These are phyloP conservation scores for Ceratopteris richardii DNA, from an alignment of 75 land plant genomes.

Conservation along the genomic window DNA sequence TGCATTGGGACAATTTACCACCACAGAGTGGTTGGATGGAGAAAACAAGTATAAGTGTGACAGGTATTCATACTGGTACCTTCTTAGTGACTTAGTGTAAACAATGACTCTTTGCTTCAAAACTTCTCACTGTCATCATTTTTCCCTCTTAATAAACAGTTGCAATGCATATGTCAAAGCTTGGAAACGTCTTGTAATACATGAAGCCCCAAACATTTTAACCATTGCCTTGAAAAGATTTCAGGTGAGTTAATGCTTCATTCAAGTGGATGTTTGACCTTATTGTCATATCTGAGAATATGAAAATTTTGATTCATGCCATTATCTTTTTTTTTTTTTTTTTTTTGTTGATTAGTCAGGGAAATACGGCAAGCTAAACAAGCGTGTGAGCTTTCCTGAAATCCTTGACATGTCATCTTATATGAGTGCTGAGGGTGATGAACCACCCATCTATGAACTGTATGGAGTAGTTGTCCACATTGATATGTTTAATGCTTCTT, in stretches of 20 bases:
- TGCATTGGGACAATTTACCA: constrained; percentile 74
- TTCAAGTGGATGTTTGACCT: background rate
- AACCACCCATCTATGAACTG: constrained; percentile 50
- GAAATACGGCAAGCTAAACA: constrained; percentile 95
- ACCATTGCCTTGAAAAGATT: constrained; percentile 89
- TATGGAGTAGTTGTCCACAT: constrained; percentile 96
- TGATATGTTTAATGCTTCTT: constrained; percentile 93
- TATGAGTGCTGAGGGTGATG: constrained; percentile 52
- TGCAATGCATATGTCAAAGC: constrained; percentile 95
- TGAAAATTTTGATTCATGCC: constrained; percentile 1
- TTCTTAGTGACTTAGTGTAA: background rate
- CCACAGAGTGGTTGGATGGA: constrained; percentile 76
- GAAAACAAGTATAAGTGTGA: constrained; percentile 96
- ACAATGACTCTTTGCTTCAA: background rate
- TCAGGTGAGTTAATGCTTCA: constrained; percentile 42
- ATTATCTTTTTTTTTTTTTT: constrained; percentile 9
- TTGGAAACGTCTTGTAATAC: constrained; percentile 65
- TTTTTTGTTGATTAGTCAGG: constrained; percentile 52
- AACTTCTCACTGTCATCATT: constrained; percentile 2
- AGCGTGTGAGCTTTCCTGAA: constrained; percentile 76
- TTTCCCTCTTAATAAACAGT: constrained; percentile 21
- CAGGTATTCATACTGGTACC: constrained; percentile 34
- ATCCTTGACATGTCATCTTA: constrained; percentile 60
- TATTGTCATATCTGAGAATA: background rate
- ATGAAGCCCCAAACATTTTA: constrained; percentile 80